A percentile compares a stretch with the other conserved stretches of the same genome.
phyloP scores from a whole-genome alignment of 805 yeast species.

The Schwanniomyces occidentalis region DNA sequence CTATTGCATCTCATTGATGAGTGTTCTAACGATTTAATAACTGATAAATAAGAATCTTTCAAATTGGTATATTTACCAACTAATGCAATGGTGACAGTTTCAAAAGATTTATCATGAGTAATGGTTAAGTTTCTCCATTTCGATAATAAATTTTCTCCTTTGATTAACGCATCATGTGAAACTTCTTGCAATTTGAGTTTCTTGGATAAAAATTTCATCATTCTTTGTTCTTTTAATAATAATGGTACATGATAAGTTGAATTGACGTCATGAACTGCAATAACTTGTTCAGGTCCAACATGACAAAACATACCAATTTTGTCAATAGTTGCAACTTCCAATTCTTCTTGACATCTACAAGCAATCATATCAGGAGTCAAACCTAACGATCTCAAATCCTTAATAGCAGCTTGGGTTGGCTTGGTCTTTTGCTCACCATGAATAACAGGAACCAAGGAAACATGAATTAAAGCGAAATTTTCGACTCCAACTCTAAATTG shows the following conservation, averaged over 20 bases:
- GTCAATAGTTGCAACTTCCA: slow-evolving; percentile 83
- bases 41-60: slow-evolving; percentile 93
- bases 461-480: slow-evolving; percentile 94
- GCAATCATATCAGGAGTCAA: slow-evolving; percentile 96
- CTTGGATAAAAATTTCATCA: slow-evolving; percentile 68
- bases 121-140: slow-evolving; percentile 83
- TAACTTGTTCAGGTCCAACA: slow-evolving; percentile 96
- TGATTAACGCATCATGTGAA: slow-evolving; percentile 47
- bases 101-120: slow-evolving; percentile 78
- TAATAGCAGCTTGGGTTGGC: slow-evolving; percentile 99
- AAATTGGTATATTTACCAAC: slow-evolving; percentile 97
- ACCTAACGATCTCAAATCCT: slow-evolving; percentile 93
- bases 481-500: slow-evolving; percentile 95
- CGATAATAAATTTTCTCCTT: slow-evolving; percentile 67
- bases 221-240: slow-evolving; percentile 80
- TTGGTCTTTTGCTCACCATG: slow-evolving; percentile 99
- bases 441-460: slow-evolving; percentile 94
- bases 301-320: slow-evolving; percentile 99
- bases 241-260: slow-evolving; percentile 97
- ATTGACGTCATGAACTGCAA: slow-evolving; percentile 95
- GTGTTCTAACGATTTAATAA: slow-evolving; percentile 93
- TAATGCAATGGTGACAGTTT: slow-evolving; percentile 88
- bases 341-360: slow-evolving; percentile 86
- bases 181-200: slow-evolving; percentile 61
- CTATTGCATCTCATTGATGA: slow-evolving; percentile 87